Evolutionary conservation across 495 filamentous ascomycete genomes (phyloP).

Genomic region (Chaetomidium leptoderma): DNA sequence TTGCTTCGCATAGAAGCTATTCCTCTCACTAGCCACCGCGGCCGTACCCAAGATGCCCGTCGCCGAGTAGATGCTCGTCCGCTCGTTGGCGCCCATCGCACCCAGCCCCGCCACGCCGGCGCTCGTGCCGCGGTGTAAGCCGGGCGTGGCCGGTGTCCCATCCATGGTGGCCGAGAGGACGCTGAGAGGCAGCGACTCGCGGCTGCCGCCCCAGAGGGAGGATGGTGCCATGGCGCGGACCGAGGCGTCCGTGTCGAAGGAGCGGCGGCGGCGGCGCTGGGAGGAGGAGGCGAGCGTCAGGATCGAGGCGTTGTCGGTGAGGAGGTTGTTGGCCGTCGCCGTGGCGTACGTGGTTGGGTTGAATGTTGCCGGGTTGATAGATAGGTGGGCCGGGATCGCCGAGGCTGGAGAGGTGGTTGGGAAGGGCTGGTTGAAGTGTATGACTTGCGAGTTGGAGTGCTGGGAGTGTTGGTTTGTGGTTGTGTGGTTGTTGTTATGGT

Average conservation of each 20-base stretch:
- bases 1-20: constrained; percentile 77
- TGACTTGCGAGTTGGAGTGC: constrained; percentile 49
- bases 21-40: constrained; percentile 62
- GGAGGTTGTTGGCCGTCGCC: constrained; percentile 85
- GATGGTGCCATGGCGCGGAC: constrained; percentile 89
- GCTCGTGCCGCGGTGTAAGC: constrained; percentile 55
- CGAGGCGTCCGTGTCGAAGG: constrained; percentile 92
- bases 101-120: constrained; percentile 68
- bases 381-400: constrained; percentile 76
- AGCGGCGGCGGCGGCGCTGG: constrained; percentile 80
- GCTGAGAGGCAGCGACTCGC: constrained; percentile 82
- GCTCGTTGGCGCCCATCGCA: constrained; percentile 70
- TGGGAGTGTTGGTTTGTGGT: constrained; percentile 32
- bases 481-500: constrained; percentile 43
- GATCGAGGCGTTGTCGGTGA: constrained; percentile 93
- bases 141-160: constrained; percentile 35
- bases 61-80: constrained; percentile 80
- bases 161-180: constrained; percentile 77
- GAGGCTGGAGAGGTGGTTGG: constrained; percentile 68
- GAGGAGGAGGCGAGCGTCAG: constrained; percentile 95
- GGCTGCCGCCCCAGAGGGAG: constrained; percentile 83
- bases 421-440: constrained; percentile 89
- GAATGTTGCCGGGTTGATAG: constrained; percentile 43
- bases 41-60: constrained; percentile 55
- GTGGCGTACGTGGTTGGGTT: constrained; percentile 79